Conservation (phyloP, 805 yeast genomes). For the Candida ulmi region DNA sequence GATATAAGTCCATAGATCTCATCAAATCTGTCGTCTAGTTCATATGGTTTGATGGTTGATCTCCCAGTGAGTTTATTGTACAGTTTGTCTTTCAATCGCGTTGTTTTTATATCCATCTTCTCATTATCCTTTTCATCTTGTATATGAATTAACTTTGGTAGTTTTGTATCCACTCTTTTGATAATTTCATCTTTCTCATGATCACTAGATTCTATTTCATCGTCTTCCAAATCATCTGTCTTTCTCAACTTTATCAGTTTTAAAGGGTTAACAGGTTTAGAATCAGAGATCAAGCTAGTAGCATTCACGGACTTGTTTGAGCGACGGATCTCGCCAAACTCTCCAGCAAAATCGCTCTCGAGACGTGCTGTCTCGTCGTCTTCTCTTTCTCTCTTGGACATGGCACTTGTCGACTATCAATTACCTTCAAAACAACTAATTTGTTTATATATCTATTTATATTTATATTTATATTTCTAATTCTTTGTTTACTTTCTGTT, state of each 20-base stretch:
- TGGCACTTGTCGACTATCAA: no score
- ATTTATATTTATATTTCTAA: no score
- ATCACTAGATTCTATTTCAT: neutral
- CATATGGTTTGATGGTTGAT: constrained; percentile 23
- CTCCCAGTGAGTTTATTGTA: constrained; percentile 24
- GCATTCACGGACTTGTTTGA: constrained; percentile 9
- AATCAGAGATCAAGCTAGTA: constrained; percentile 5
- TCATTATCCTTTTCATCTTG: neutral
- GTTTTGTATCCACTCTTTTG: no score
- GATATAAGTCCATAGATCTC: constrained; percentile 56
- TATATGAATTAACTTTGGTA: neutral
- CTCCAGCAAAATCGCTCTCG: constrained; percentile 17
- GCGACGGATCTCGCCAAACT: constrained; percentile 16
- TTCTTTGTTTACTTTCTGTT: neutral
- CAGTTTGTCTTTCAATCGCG: constrained; percentile 10
- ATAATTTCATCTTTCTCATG: no score
- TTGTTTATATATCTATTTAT: no score
- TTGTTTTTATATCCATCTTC: neutral
- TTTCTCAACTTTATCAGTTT: constrained; percentile 1
- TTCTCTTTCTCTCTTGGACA: neutral
- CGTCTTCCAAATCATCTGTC: constrained; percentile 8
- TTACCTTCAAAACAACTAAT: no score
- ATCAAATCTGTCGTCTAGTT: constrained; percentile 30
- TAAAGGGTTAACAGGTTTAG: constrained; percentile 2
- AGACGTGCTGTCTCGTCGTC: constrained; percentile 1